Evolutionary conservation across 2,329 filamentous ascomycete genomes (phyloP), one percentile per base, ranked within the genome.

Genomic region (Diaporthe sp.): DNA sequence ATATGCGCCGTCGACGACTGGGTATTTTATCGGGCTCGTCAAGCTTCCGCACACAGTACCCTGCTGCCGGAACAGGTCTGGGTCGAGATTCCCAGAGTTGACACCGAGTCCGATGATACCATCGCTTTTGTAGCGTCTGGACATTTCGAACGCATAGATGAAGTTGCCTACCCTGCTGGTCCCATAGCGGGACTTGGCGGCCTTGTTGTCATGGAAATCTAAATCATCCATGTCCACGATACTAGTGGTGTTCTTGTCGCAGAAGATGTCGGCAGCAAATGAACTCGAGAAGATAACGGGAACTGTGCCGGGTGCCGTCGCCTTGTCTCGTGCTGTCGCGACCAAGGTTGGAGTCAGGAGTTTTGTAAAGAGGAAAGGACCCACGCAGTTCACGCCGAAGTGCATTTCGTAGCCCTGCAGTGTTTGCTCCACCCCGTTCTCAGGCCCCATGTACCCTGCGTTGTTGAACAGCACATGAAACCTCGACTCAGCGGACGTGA

Each of bases 391-490:
- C n/a, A 72, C 72, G 8, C 74, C 76, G 17, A 77, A 51, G 6
- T 72, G 58, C 58, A 73, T 58, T 17, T 77, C 76, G 39, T 74
- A 73, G 44, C 74, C 72, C 28, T 76, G 74, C 4, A 78, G 77
- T n/a, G 80, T 80, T 65, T 78, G 79, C 37, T 77, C 79, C 5
- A 78, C 79, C 22, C 70, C 59, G 2, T 81, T 81, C 3, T 58
- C 55, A 8, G 79, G 78, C 3, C 58, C 74, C 83, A 86, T 85
- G 42, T 85, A 79, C 10, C 82, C 85, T 3, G 85, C 84, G 76
- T 86, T 86, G 79, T 86, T 83, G 78, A 84, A 82, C n/a, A 86
- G 78, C 5, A 84, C 82, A 76, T 86, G 19, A 89, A 82, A 86
- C 79, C 34, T 78, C 0, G 39, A 42, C 69, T 81, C 78, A n/a